phyloP scores from a whole-genome alignment of 257 asterid species.

The Solanum virginianum region DNA sequence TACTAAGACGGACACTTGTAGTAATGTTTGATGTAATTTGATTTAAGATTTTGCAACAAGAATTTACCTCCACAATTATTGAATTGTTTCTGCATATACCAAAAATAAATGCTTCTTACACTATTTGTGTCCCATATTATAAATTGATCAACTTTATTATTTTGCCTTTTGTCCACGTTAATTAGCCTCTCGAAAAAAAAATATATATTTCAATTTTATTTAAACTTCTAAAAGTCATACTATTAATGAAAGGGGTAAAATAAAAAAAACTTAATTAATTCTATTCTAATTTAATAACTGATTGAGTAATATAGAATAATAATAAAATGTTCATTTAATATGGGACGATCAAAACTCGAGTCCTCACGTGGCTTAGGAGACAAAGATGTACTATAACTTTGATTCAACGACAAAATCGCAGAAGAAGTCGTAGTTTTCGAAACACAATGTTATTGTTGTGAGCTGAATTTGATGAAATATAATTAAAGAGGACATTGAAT shows the following conservation, averaged over 20 bases:
- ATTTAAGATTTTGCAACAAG: neutral
- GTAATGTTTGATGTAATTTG: neutral
- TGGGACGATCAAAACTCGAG: neutral
- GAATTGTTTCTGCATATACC: neutral
- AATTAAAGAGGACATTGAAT: neutral
- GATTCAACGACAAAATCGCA: neutral
- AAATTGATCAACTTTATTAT: no score
- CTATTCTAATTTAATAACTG: no score
- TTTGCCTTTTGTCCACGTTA: no score
- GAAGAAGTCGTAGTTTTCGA: neutral
- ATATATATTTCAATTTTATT: no score
- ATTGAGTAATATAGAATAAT: no score
- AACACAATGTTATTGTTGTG: neutral
- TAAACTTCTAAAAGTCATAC: no score
- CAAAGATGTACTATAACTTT: neutral
- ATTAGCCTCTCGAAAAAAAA: no score
- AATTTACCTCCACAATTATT: neutral
- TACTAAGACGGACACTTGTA: no score
- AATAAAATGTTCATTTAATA: no score
- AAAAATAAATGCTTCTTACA: neutral
- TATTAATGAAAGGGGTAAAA: no score
- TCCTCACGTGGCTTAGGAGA: neutral
- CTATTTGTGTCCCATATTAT: no score
- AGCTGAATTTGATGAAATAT: neutral
- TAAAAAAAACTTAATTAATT: no score